A percentile compares a stretch with the other conserved stretches of the same genome.
phyloP scores from a whole-genome alignment of 2,329 filamentous ascomycete genomes.

The Fusarium paranaense region DNA sequence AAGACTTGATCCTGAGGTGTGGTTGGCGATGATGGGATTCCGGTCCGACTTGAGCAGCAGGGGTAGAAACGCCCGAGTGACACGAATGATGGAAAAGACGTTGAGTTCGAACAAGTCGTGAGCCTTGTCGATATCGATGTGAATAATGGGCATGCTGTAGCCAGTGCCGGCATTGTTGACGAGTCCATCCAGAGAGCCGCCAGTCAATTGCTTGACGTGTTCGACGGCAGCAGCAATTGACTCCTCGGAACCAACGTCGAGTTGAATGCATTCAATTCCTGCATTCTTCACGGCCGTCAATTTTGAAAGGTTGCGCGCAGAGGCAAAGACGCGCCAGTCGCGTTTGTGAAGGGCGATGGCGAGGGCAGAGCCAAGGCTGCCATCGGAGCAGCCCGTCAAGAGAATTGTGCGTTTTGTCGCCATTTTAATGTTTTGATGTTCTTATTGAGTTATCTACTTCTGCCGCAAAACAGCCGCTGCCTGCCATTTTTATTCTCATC shows the following conservation, averaged over 20 bases:
- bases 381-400: constrained; percentile 52
- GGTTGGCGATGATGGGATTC: constrained; percentile 32
- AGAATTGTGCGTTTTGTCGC: constrained; percentile 40
- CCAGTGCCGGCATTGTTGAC: constrained; percentile 47
- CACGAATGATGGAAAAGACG: constrained; percentile 39
- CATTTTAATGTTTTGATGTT: neutral
- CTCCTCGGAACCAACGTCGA: constrained; percentile 40
- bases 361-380: constrained; percentile 47
- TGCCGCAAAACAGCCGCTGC: neutral
- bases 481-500: neutral
- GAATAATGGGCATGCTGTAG: constrained; percentile 41
- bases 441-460: neutral
- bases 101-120: constrained; percentile 42
- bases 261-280: constrained; percentile 34
- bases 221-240: constrained; percentile 36
- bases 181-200: constrained; percentile 44
- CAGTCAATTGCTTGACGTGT: constrained; percentile 27
- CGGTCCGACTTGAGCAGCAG: constrained; percentile 30
- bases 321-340: constrained; percentile 47
- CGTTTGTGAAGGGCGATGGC: constrained; percentile 44
- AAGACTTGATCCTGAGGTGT: constrained; percentile 28
- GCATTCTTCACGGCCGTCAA: constrained; percentile 20
- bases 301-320: constrained; percentile 45
- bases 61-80: constrained; percentile 39
- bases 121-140: constrained; percentile 31